Base-by-base conservation (phyloP, 1,139 yeast species). In the Torulaspora globosa region DNA sequence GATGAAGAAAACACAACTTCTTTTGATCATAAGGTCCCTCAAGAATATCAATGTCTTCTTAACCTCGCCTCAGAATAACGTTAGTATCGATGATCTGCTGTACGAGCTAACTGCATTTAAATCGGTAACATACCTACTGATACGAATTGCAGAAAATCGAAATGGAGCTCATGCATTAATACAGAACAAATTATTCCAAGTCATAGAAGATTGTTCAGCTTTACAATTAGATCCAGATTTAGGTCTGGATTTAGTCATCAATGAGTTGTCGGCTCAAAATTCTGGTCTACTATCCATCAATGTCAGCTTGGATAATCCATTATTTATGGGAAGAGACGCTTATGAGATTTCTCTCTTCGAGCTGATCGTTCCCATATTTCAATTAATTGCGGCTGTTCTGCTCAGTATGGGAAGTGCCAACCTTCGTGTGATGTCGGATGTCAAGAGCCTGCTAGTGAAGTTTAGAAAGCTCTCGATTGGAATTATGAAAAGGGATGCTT, bases 321-420 rank as follows among this genome's bases (percentile, higher is more conserved):
- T 76, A 16, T 65, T 72, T 8, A 59, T 74, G 39, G 58, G 59
- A 26, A 58, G 64, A 42, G 49, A 59, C 36, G 43, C 50, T 1
- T 51, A 56, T 35, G 65, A 65, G 2, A 56, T 84, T 5, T 80
- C 88, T 0, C 72, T 78, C 47, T 82, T 80, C 60, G 95, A 86
- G 51, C 69, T 87, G 15, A 71, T 86, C 37, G 74, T 82, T n/a
- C 95, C 96, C 0, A 72, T 84, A 3, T 84, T 88, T 67, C 95
- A 87, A 57, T 70, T 88, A 43, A 72, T 87, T 1, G 67, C 81
- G 10, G 81, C 95, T 0, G 71, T 86, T 5, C 69, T 84, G 8
- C 69, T 88, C 19, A 78, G 95, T 2, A 78, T 86, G 74, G 96
- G 96, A 0, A 82, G 92, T 3, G 81, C 82, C 43, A 87, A 88